These are phyloP conservation scores for Stellera chamaejasme DNA, from an alignment of 345 rosid species.

Conservation along the genomic window DNA sequence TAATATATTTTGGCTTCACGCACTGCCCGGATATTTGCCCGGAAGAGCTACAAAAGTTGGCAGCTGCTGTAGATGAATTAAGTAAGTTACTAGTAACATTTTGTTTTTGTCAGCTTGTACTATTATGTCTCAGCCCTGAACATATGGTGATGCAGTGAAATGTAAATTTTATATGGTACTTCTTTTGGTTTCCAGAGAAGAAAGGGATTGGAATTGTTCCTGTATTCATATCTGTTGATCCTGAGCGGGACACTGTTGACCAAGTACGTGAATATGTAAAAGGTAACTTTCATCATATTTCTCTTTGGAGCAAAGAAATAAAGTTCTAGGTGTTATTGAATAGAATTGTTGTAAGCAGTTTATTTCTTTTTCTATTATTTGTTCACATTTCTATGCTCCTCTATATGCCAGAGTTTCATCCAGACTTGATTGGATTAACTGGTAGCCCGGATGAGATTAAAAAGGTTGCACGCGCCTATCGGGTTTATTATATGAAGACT, in stretches of 20 bases:
- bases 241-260: conserved; percentile 89
- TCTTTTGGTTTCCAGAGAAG: conserved; percentile 40
- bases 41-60: conserved; percentile 81
- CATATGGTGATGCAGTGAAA: background rate
- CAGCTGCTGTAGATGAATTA: conserved; percentile 78
- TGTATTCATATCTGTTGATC: conserved; percentile 88
- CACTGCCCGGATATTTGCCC: conserved; percentile 99
- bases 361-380: background rate
- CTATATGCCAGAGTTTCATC: conserved; percentile 64
- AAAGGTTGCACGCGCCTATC: conserved; percentile 80
- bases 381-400: conserved; percentile 3
- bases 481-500: conserved; percentile 96
- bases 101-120: background rate
- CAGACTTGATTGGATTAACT: conserved; percentile 76
- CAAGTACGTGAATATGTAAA: conserved; percentile 89
- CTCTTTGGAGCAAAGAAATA: too few species aligned
- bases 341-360: background rate
- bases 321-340: conserved; percentile 2
- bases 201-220: conserved; percentile 67
- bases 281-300: conserved; percentile 37
- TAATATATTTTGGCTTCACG: conserved; percentile 93
- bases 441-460: conserved; percentile 73
- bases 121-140: background rate
- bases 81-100: conserved; percentile 41
- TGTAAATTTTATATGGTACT: background rate